Evolutionary conservation across 305 asterid species (phyloP), one percentile per base, ranked within the genome.

Genomic region (Solanum chacoense): DNA sequence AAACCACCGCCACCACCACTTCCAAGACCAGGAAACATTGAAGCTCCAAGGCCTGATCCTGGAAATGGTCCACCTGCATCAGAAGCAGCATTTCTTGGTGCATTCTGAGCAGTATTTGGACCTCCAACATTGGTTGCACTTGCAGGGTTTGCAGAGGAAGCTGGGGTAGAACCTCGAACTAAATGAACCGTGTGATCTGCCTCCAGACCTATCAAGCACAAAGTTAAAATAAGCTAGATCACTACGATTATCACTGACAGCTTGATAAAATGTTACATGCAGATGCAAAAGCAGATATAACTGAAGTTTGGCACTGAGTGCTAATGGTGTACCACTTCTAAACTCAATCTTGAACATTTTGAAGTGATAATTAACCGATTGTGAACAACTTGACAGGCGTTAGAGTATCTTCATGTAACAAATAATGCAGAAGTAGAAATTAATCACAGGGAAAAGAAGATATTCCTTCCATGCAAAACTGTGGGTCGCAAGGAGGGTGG

Each of bases 171-270:
- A 85, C 94, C 93, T 73, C 94, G 92, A 85, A 93, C 94, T 89
- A 93, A 87, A 90, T 93, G 94, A 90, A 93, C 91, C 42, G 94
- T 92, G 89, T 93, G 94, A 80, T 93, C 94, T 4, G 93, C 93
- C 89, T 91, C 93, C 88, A 93, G 87, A 90, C 94, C 94, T 93
- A 90, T 79, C 78, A 88, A 69, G 34, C 63, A 88, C 37, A 31
- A 31, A 81, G 87, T 50, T 83, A 83, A 31, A 83, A 45, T 50
- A 83, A 83, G 40, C 72, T 81, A 50, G 29, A 83, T 31, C 31
- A 50, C 36, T 16, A 86, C 28, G 55, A 87, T 26, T 87, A 42
- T 22, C 32, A 45, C 85, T 13, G 34, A 87, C 84, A 73, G 84
- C 73, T 71, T 45, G 38, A 81, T 81, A 81, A 81, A 8, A 45